Conservation (phyloP, 148 eudicot species). For the Spergularia bocconei region DNA sequence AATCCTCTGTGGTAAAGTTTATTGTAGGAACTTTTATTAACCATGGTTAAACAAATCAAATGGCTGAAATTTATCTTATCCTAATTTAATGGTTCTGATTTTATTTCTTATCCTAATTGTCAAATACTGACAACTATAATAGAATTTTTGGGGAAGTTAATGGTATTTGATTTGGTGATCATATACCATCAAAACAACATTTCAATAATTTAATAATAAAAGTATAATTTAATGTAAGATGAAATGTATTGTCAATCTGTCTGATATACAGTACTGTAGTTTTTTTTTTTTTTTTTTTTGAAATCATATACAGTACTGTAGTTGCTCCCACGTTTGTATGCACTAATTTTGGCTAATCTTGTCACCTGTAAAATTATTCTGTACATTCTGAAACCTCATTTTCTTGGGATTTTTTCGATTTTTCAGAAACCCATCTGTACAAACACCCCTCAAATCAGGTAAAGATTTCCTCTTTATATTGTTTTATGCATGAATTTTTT, state of each 20-base stretch:
- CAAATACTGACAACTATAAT: no score
- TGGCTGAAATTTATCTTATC: no score
- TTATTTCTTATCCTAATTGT: no score
- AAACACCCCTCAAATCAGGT: conserved; percentile 13
- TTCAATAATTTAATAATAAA: not conserved
- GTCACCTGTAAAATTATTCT: conserved; percentile 18
- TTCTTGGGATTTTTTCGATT: not conserved
- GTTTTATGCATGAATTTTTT: not conserved
- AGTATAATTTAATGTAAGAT: no score
- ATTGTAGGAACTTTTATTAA: no score
- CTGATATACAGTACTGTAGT: conserved; percentile 31
- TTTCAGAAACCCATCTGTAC: conserved; percentile 20
- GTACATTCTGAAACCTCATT: conserved; percentile 18
- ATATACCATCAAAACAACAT: not conserved
- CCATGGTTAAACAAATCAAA: no score
- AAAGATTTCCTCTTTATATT: conserved; percentile 17
- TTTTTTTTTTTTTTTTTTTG: no score
- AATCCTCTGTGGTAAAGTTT: no score
- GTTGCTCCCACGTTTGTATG: conserved; percentile 52
- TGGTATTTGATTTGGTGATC: not conserved
- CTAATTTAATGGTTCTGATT: no score
- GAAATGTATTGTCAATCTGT: not conserved
- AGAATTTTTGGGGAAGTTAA: no score
- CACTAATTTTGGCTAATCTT: conserved; percentile 34
- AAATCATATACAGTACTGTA: no score